Base-by-base conservation (phyloP, 768 basidiomycete species). In the Serendipita indica region DNA sequence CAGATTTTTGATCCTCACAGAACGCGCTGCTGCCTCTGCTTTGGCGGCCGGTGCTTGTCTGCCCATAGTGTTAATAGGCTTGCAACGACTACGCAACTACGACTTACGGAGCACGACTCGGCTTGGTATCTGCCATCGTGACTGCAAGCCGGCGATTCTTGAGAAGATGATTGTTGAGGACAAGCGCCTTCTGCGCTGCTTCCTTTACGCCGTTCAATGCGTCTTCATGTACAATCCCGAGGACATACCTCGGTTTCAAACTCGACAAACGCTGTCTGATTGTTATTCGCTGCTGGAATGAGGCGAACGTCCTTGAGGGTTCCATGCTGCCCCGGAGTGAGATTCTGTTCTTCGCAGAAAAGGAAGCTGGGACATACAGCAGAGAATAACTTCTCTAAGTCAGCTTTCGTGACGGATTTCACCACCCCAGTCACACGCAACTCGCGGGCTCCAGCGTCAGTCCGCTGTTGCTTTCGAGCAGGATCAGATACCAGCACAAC, bases 131-230 rank as follows among this genome's bases (percentile, higher is more conserved):
- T 2, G 89, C 82, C 16, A 92, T 72, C 0, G 90, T 93, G 25
- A 96, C 90, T 1, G 84, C 86, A 45, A 97, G 86, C 13, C 86
- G 79, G n/a, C 91, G 80, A 62, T 84, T 89, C 71, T 91, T 93
- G 28, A 93, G 74, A 65, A 94, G 90, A 58, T 82, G 71, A 63
- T 93, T 94, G 66, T 94, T 93, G 3, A 88, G 84, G 3, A 77
- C 73, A 34, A 96, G 73, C 3, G 87, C 86, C 3, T 76, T 75
- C 58, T 74, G 73, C 0, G 89, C 90, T 62, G 84, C 77, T 63
- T 76, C 75, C 89, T 91, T 39, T 2, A 59, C 6, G 27, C 39
- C 18, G 33, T 37, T 43, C 57, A 1, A 33, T 28, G 5, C 10
- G 62, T 39, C 39, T 20, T 3, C 0, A 6, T 37, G 22, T 14